phyloP scores from a whole-genome alignment of 164 flowering plant genomes.

The Cinnamomum chago region DNA sequence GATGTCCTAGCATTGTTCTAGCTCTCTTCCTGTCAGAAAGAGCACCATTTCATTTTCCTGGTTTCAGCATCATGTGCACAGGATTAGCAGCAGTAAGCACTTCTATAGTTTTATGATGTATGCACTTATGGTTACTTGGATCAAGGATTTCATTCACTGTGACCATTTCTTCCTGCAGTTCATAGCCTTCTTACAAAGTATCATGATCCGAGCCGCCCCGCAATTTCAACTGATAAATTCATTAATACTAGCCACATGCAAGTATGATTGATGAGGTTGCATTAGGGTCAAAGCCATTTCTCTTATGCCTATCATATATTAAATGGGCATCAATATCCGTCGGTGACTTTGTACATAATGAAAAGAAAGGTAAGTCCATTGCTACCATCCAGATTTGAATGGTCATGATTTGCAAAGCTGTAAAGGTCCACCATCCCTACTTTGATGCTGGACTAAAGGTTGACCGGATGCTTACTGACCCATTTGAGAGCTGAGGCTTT shows the following conservation, averaged over 20 bases:
- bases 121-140: background rate
- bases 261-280: constrained; percentile 1
- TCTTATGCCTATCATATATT: too few species aligned
- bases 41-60: constrained; percentile 52
- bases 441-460: background rate
- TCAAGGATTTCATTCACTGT: background rate
- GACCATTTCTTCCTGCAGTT: constrained; percentile 38
- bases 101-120: too few species aligned
- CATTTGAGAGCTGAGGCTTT: background rate
- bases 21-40: constrained; percentile 44
- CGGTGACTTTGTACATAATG: too few species aligned
- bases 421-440: background rate
- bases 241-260: constrained; percentile 10
- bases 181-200: constrained; percentile 66
- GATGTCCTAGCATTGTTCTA: constrained; percentile 14
- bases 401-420: background rate
- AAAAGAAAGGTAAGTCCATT: too few species aligned
- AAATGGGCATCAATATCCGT: too few species aligned
- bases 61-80: constrained; percentile 46
- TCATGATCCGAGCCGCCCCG: constrained; percentile 41
- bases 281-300: too few species aligned
- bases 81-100: constrained; percentile 64
- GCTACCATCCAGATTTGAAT: background rate
- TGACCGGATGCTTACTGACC: background rate
- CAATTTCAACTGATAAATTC: constrained; percentile 18